Percentiles rank a stretch among this genome's conserved stretches.
phyloP scores from a whole-genome alignment of 2,329 filamentous ascomycete genomes.

The Furcasterigmium furcatum region DNA sequence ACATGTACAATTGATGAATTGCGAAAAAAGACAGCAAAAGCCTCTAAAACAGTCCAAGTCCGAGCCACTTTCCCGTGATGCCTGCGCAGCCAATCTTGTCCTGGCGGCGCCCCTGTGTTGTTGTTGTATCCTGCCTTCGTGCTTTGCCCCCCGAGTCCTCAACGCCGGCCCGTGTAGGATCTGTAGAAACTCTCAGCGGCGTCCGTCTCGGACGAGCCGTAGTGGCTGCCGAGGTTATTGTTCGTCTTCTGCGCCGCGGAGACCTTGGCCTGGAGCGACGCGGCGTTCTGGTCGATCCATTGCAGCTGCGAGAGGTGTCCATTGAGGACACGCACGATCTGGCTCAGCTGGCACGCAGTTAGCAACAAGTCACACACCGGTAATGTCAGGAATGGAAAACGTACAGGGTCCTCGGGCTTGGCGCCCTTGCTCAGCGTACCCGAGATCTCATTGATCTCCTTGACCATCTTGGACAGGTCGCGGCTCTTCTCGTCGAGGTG shows the following conservation, averaged over 20 bases:
- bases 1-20: slow-evolving; percentile 29
- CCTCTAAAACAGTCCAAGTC: not conserved
- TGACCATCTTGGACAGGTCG: slow-evolving; percentile 92
- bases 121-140: not conserved
- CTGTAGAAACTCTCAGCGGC: slow-evolving; percentile 87
- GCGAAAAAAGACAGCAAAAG: slow-evolving; percentile 3
- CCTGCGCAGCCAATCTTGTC: no score
- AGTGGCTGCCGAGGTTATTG: slow-evolving; percentile 55
- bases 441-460: slow-evolving; percentile 95
- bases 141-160: slow-evolving; percentile 14
- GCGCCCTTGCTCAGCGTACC: slow-evolving; percentile 82
- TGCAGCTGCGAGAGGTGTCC: slow-evolving; percentile 88
- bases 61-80: no score
- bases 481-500: slow-evolving; percentile 91
- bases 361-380: slow-evolving; percentile 7
- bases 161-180: slow-evolving; percentile 77
- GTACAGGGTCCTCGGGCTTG: slow-evolving; percentile 83
- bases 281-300: slow-evolving; percentile 85
- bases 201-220: slow-evolving; percentile 61
- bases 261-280: slow-evolving; percentile 79
- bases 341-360: slow-evolving; percentile 64
- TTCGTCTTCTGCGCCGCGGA: slow-evolving; percentile 76
- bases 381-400: slow-evolving; percentile 24
- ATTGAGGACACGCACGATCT: slow-evolving; percentile 94
- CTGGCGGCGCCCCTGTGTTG: no score